These are phyloP conservation scores for Trifolium pratense DNA, from an alignment of 306 rosid genomes.

Conservation along the genomic window DNA sequence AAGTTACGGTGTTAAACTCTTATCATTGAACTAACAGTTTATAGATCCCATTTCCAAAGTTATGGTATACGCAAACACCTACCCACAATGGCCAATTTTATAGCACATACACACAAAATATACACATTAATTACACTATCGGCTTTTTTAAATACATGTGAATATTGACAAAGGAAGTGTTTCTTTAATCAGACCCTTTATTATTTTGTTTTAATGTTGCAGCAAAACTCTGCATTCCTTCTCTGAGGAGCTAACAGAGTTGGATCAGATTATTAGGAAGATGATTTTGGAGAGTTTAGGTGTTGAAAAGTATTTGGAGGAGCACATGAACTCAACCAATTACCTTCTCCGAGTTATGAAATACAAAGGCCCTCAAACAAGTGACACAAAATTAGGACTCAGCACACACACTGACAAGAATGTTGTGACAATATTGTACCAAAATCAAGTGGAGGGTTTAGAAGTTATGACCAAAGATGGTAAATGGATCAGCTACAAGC, in stretches of 20 bases:
- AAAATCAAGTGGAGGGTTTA: constrained; percentile 73
- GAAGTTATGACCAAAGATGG: constrained; percentile 74
- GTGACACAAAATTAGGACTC: constrained; percentile 58
- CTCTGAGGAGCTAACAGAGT: constrained; percentile 54
- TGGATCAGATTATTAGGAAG: constrained; percentile 72
- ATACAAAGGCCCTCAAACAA: constrained; percentile 69
- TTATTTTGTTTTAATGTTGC: constrained; percentile 11
- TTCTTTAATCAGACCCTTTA: neutral
- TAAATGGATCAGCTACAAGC: constrained; percentile 66
- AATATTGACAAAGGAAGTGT: too few species aligned
- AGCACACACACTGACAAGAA: constrained; percentile 72
- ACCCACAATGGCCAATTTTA: too few species aligned
- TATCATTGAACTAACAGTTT: too few species aligned
- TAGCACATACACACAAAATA: too few species aligned
- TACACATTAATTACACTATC: too few species aligned
- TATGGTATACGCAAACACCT: too few species aligned
- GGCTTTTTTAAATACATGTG: too few species aligned
- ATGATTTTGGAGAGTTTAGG: constrained; percentile 79
- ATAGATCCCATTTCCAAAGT: too few species aligned
- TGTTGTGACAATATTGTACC: constrained; percentile 66
- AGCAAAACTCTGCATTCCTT: constrained; percentile 62
- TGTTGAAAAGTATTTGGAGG: constrained; percentile 69
- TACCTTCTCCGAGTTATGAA: constrained; percentile 74
- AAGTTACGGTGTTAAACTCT: too few species aligned
- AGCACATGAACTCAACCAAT: constrained; percentile 70